Conservation (phyloP, 2,329 filamentous ascomycete genomes). For the Zymoseptoria ardabiliae region DNA sequence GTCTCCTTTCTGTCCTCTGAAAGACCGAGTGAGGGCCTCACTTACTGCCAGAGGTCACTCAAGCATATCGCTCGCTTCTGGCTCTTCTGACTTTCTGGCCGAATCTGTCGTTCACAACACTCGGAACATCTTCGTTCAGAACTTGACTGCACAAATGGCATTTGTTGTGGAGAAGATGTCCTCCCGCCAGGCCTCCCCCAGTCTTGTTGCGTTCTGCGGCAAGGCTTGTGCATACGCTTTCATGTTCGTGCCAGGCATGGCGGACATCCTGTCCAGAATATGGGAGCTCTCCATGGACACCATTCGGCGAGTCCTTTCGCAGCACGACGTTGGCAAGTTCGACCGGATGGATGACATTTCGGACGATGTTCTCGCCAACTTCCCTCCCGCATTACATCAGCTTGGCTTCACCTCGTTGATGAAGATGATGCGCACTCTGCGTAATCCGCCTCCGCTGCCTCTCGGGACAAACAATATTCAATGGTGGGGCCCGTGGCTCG, state of each 20-base stretch:
- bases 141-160: conserved; percentile 73
- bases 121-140: conserved; percentile 76
- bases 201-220: conserved; percentile 71
- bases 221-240: conserved; percentile 90
- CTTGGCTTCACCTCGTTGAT: conserved; percentile 57
- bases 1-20: conserved; percentile 57
- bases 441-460: conserved; percentile 59
- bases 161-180: conserved; percentile 89
- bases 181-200: conserved; percentile 60
- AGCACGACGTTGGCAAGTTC: conserved; percentile 55
- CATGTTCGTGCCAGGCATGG: conserved; percentile 81
- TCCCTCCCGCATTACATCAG: conserved; percentile 58
- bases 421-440: conserved; percentile 52
- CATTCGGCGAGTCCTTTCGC: conserved; percentile 63
- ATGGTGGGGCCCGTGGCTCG: conserved; percentile 79
- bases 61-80: conserved; percentile 53
- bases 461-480: conserved; percentile 64
- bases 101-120: conserved; percentile 82
- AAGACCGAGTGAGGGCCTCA: conserved; percentile 44
- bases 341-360: conserved; percentile 35
- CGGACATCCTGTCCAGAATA: conserved; percentile 72
- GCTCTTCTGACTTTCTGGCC: conserved; percentile 59
- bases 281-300: conserved; percentile 66
- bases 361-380: conserved; percentile 55
- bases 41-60: conserved; percentile 44